Evolutionary conservation across 1,284 basidiomycete genomes (phyloP), one percentile per base, ranked within the genome.

Genomic region (Ustilago curta): DNA sequence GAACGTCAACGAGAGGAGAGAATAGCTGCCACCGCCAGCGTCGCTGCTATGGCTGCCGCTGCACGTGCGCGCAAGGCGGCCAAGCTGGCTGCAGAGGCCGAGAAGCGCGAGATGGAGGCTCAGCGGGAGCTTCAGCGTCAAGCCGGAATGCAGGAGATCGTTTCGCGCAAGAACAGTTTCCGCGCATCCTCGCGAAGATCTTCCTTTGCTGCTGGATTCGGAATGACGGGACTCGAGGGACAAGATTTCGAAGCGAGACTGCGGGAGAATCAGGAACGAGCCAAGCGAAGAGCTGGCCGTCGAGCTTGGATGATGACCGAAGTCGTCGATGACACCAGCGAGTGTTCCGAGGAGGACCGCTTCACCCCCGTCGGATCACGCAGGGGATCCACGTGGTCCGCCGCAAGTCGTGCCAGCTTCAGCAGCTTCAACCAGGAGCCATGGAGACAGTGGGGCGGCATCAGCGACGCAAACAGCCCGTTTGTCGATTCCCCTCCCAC

Each of bases 291-390:
- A 14, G 80, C 80, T 2, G 82, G 81, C 12, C 72, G 82, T 45
- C 62, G 76, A 12, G 78, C 80, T 21, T 82, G 79, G 81, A 80
- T 80, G 80, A 77, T 79, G 77, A 77, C 78, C 54, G 76, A 78
- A 29, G 76, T 79, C 35, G 74, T 79, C 25, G 81, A 81, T 49
- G 81, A 83, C 29, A 78, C 80, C 16, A 77, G 74, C 56, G 79
- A 78, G 35, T 61, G 67, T 44, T 78, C 77, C 3, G 79, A 79
- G 49, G 74, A 79, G 25, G 81, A 83, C 59, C 72, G 73, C 11
- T 83, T 83, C 59, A 81, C 82, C 5, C 80, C 82, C 21, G 53
- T 78, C 18, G 64, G 75, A 9, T 82, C 82, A 18, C 64, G 81
- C 23, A 70, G 81, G 50, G 68, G 70, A 2, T 79, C 77, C 55